These are phyloP conservation scores for Rubia tinctorum DNA, from an alignment of 305 asterid genomes.

Conservation along the genomic window DNA sequence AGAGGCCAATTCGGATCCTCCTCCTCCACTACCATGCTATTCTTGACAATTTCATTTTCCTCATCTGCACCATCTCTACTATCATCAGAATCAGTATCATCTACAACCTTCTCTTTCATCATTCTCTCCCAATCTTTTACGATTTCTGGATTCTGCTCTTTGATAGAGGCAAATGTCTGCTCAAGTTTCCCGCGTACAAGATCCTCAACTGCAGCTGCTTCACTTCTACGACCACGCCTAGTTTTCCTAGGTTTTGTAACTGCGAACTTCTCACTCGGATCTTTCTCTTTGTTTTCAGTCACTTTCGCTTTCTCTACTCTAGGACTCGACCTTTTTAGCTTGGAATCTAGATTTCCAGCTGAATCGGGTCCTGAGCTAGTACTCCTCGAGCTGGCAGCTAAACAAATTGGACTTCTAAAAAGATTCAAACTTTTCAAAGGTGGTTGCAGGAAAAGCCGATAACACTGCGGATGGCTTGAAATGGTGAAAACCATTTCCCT, in stretches of 20 bases:
- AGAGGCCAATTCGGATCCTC: slow-evolving; percentile 94
- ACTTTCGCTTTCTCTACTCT: slow-evolving; percentile 23
- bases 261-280: slow-evolving; percentile 37
- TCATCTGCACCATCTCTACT: slow-evolving; percentile 36
- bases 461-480: slow-evolving; percentile 23
- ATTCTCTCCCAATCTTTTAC: neutral
- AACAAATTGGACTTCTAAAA: slow-evolving; percentile 34
- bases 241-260: slow-evolving; percentile 62
- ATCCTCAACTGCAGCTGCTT: slow-evolving; percentile 95
- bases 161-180: slow-evolving; percentile 61
- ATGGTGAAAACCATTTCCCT: slow-evolving; percentile 19
- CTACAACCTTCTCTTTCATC: too few species aligned
- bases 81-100: too few species aligned
- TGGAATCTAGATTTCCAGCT: slow-evolving; percentile 24
- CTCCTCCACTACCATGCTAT: slow-evolving; percentile 58
- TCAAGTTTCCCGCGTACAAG: slow-evolving; percentile 56
- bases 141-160: slow-evolving; percentile 57
- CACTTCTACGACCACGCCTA: slow-evolving; percentile 87
- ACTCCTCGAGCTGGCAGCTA: slow-evolving; percentile 37
- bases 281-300: slow-evolving; percentile 30
- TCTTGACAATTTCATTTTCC: slow-evolving; percentile 21
- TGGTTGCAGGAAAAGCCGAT: slow-evolving; percentile 20
- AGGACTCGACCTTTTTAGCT: slow-evolving; percentile 32
- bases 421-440: slow-evolving; percentile 19
- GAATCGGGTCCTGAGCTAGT: slow-evolving; percentile 30